Evolutionary conservation across 2,329 filamentous ascomycete genomes (phyloP).

Genomic region (Neonectria coccinea): DNA sequence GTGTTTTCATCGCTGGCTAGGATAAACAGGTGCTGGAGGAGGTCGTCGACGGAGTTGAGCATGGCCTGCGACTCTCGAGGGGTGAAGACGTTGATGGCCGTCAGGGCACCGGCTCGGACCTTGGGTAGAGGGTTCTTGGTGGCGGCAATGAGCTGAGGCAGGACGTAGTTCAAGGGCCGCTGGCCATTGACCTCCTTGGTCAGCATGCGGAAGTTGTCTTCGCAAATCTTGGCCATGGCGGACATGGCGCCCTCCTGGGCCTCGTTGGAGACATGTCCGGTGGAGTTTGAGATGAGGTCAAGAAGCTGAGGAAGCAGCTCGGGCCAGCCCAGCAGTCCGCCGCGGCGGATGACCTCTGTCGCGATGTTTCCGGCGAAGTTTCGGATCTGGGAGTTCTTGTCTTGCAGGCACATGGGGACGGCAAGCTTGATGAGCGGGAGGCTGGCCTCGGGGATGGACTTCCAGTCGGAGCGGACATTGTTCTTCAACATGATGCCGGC

Average conservation of each 20-base stretch:
- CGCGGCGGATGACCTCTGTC: constrained; percentile 87
- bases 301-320: constrained; percentile 88
- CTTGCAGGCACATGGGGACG: constrained; percentile 82
- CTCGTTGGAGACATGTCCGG: constrained; percentile 74
- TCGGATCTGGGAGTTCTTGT: constrained; percentile 84
- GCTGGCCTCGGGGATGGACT: constrained; percentile 78
- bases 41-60: constrained; percentile 80
- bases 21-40: constrained; percentile 85
- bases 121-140: constrained; percentile 80
- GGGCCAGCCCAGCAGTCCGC: constrained; percentile 90
- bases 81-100: constrained; percentile 91
- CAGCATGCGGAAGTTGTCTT: constrained; percentile 89
- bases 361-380: constrained; percentile 93
- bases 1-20: constrained; percentile 81
- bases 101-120: constrained; percentile 83
- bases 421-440: constrained; percentile 83
- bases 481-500: constrained; percentile 97
- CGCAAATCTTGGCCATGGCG: constrained; percentile 93
- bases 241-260: constrained; percentile 95
- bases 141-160: constrained; percentile 91
- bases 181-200: constrained; percentile 91
- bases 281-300: constrained; percentile 78
- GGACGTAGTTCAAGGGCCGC: constrained; percentile 85
- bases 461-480: constrained; percentile 82
- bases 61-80: constrained; percentile 86